Base-by-base conservation (phyloP, 2,329 filamentous ascomycete genomes). In the Ascosphaera pollenicola region DNA sequence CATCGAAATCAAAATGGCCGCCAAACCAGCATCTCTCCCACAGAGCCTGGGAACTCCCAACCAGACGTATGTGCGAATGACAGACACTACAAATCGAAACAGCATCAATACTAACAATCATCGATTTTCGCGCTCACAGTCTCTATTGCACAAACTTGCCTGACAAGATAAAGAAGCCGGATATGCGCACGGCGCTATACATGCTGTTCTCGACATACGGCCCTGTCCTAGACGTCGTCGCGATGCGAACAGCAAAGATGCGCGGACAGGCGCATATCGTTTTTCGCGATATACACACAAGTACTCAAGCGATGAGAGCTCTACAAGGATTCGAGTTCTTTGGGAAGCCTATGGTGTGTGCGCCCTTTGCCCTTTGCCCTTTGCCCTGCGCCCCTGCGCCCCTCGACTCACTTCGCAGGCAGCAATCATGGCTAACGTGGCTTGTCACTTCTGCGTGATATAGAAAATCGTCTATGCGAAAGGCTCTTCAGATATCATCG, bases 141-240 rank as follows among this genome's bases (percentile, higher is more conserved):
- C 70, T 98, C 45, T 98, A 95, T 55, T 69, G 92, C 49, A 79
- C 75, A 39, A 93, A 94, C 51, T 69, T 98, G 2, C 83, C 82
- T 17, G 73, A 84, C 44, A 94, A 93, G 62, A 73, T 95, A 45
- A 80, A 79, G 52, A 98, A 95, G 58, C 66, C 72, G 44, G 85
- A 95, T 55, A 62, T 98, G 34, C 76, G 84, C 51, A 78, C 82
- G 36, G 78, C 78, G 3, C 69, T 98, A 21, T 98, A 98, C 62
- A 80, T 84, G 57, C 70, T 95, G 10, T 95, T 95, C 57, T 83
- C 84, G 8, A 92, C 84, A 11, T 92, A 93, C 54, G 89, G 89
- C 32, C 75, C 83, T 1, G 79, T 98, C 13, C 71, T 98, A 42
- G 89, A 98, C 54, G 73, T 98, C 16, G 79, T 94, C 37, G 81